Evolutionary conservation across 2,329 filamentous ascomycete species (phyloP), one percentile per base, ranked within the genome.

Genomic region (Nothophaeocryptopus gaeumannii): DNA sequence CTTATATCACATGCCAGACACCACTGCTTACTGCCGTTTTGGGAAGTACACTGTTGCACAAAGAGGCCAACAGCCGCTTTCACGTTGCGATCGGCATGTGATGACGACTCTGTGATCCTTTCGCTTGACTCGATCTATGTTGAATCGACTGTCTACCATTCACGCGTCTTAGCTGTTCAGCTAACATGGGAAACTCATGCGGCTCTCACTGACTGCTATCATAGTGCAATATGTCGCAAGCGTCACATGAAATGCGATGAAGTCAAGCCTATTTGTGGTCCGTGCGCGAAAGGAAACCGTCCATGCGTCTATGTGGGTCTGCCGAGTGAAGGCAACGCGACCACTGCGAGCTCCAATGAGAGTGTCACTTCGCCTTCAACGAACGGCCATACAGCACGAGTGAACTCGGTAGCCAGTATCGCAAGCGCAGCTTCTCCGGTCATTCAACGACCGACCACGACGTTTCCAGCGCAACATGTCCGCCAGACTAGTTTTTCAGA

Each of bases 161-260:
- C 20, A 26, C 3, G 20, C 20, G 20, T 26, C 20, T 26, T 26
- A 26, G 20, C 20, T 26, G 20, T 26, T 26, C 20, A 3, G 20
- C 20, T 26, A 7, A 50, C 12, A 4, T 7, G 20, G 7, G 26
- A 3, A 13, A 30, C 47, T 13, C 10, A 29, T 45, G 14, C 32
- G 33, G n/a, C 39, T 32, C n/a, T 12, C 34, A 26, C 53, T 47
- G 37, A 52, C 31, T 26, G 11, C 26, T 16, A 41, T 26, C 26
- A 15, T 48, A 66, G 63, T 46, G 31, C 55, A 5, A 58, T 64
- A 26, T 67, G 64, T 45, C 54, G 64, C 2, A 63, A 63, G 39
- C 65, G 76, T 48, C 72, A 77, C 52, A 74, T 77, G 59, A 79
- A 78, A 63, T 78, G 76, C 58, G 75, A 77, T 54, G 75, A 78